These are phyloP conservation scores for Aeminium ludgeri DNA, from an alignment of 495 filamentous ascomycete genomes.

Conservation along the genomic window DNA sequence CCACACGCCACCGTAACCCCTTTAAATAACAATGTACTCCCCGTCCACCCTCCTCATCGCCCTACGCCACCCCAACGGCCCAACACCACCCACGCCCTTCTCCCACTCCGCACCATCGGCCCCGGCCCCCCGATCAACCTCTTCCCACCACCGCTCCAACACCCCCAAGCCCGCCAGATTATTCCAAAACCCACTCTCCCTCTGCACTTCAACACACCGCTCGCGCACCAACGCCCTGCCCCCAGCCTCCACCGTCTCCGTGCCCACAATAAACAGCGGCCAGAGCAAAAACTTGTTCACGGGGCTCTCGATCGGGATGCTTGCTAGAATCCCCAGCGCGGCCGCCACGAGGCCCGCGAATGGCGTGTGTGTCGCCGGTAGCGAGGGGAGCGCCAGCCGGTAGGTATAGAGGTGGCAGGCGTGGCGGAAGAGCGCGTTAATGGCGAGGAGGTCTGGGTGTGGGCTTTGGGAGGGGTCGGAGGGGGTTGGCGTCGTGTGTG, in stretches of 20 bases:
- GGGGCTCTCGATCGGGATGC: conserved; percentile 46
- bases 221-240: conserved; percentile 62
- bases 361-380: conserved; percentile 57
- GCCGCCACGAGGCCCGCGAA: conserved; percentile 70
- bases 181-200: conserved; percentile 79
- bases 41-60: conserved; percentile 62
- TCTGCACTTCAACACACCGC: conserved; percentile 71
- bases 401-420: conserved; percentile 82
- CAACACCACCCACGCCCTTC: too few species aligned
- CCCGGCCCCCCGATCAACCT: conserved; percentile 29
- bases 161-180: conserved; percentile 75
- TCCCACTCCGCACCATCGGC: conserved; percentile 1
- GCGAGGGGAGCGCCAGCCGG: conserved; percentile 61
- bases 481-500: conserved; percentile 41
- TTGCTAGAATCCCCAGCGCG: conserved; percentile 64
- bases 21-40: conserved; percentile 72
- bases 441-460: conserved; percentile 39
- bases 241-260: conserved; percentile 70
- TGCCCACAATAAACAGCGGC: conserved; percentile 83
- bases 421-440: conserved; percentile 78
- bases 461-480: conserved; percentile 29
- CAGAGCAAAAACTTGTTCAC: conserved; percentile 82
- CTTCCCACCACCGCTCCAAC: conserved; percentile 65
- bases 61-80: conserved; percentile 55
- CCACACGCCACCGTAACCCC: too few species aligned